phyloP scores from a whole-genome alignment of 495 filamentous ascomycete species.

The Hypomontagnella submonticulosa region DNA sequence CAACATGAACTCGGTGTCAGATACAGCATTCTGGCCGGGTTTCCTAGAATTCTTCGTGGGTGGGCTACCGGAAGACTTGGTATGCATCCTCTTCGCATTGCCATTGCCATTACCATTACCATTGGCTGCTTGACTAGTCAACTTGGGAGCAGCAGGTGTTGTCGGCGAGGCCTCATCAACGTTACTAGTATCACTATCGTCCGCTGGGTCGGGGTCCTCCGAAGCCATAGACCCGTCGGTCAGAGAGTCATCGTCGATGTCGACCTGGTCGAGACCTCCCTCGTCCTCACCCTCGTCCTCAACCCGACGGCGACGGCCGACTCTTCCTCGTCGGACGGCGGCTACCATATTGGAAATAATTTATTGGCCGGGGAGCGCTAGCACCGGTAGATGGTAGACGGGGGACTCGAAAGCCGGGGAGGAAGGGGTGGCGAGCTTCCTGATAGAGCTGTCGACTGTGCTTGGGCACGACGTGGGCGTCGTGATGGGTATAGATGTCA shows the following conservation, averaged over 20 bases:
- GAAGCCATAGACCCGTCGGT: slow-evolving; percentile 81
- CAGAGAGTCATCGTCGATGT: slow-evolving; percentile 82
- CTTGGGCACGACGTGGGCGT: slow-evolving; percentile 46
- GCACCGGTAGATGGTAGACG: slow-evolving; percentile 12
- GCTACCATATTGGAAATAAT: slow-evolving; percentile 63
- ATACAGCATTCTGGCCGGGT: slow-evolving; percentile 50
- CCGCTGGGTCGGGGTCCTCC: slow-evolving; percentile 80
- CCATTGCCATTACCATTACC: slow-evolving; percentile 53
- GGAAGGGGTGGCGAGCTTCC: slow-evolving; percentile 31
- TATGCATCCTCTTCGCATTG: slow-evolving; percentile 50
- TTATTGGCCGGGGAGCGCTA: slow-evolving; percentile 27
- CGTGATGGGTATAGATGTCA: slow-evolving; percentile 47
- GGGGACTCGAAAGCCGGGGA: slow-evolving; percentile 19
- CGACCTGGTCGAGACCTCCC: slow-evolving; percentile 71
- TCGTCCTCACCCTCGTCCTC: slow-evolving; percentile 86
- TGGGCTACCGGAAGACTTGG: slow-evolving; percentile 44
- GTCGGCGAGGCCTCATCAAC: slow-evolving; percentile 69
- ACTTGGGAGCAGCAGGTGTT: slow-evolving; percentile 53
- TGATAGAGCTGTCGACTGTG: slow-evolving; percentile 35
- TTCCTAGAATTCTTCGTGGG: slow-evolving; percentile 54
- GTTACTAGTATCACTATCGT: slow-evolving; percentile 80
- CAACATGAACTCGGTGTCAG: slow-evolving; percentile 90
- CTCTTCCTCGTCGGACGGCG: slow-evolving; percentile 71
- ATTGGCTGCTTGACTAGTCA: slow-evolving; percentile 53
- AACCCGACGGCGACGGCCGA: slow-evolving; percentile 78